Conservation (phyloP, 805 yeast genomes). For the Maudiozyma serrabonitensis region DNA sequence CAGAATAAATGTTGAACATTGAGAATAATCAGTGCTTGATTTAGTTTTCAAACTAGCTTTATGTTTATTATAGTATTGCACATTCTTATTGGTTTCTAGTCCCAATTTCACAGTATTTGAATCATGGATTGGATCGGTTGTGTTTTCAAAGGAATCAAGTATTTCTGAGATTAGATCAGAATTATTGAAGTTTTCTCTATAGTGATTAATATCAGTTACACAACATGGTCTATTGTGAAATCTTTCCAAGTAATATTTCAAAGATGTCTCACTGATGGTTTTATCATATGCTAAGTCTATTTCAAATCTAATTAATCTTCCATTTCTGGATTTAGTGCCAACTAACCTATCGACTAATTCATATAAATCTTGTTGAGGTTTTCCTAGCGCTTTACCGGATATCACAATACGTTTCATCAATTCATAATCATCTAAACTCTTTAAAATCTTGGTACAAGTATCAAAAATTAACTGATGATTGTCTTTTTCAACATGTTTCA, state of each 20-base stretch:
- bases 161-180: slow-evolving; percentile 6
- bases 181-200: slow-evolving; percentile 20
- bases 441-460: slow-evolving; percentile 38
- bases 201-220: slow-evolving; percentile 44
- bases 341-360: slow-evolving; percentile 19
- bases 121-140: slow-evolving; percentile 41
- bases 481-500: slow-evolving; percentile 37
- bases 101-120: slow-evolving; percentile 26
- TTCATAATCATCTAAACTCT: slow-evolving; percentile 58
- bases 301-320: slow-evolving; percentile 45
- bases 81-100: slow-evolving; percentile 7
- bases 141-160: background rate
- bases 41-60: slow-evolving; percentile 31
- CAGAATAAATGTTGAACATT: slow-evolving; percentile 58
- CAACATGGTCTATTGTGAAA: slow-evolving; percentile 57
- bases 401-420: slow-evolving; percentile 26
- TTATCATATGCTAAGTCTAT: slow-evolving; percentile 21
- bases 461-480: slow-evolving; percentile 38
- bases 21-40: slow-evolving; percentile 57
- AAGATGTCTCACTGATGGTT: slow-evolving; percentile 20
- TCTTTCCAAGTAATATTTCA: slow-evolving; percentile 34
- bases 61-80: slow-evolving; percentile 34
- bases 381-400: slow-evolving; percentile 53
- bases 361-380: slow-evolving; percentile 33
- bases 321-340: slow-evolving; percentile 41